phyloP scores from a whole-genome alignment of 139 green algal species.

The Chlorella sp. region DNA sequence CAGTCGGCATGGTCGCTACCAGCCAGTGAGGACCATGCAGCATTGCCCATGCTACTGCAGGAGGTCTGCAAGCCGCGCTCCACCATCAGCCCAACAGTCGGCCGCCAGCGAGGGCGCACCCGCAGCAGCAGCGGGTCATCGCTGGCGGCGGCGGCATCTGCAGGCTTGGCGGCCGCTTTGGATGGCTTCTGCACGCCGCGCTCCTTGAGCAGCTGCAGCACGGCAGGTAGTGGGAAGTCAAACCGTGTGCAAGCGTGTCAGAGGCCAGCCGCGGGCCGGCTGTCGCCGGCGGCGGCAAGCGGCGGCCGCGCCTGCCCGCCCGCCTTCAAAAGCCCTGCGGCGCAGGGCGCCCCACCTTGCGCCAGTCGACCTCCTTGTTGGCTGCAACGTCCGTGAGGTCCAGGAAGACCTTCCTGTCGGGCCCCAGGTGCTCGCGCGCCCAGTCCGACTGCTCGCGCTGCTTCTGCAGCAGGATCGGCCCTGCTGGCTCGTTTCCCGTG shows the following conservation, averaged over 20 bases:
- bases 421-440: conserved; percentile 18
- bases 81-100: not conserved
- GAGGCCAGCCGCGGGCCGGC: not conserved
- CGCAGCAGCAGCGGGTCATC: conserved; percentile 11
- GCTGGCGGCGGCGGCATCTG: not conserved
- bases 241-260: not conserved
- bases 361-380: conserved; percentile 21
- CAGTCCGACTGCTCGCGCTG: conserved; percentile 2
- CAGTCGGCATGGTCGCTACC: not conserved
- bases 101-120: not conserved
- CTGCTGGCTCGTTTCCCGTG: not conserved
- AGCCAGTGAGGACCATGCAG: not conserved
- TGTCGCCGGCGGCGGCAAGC: not conserved
- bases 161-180: not conserved
- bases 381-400: not conserved
- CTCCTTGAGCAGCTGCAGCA: conserved; percentile 15
- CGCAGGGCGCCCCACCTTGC: not conserved
- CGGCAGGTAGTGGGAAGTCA: not conserved
- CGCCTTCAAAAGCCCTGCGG: not conserved
- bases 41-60: not conserved
- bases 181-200: not conserved
- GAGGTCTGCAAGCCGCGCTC: not conserved
- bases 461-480: not conserved
- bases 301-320: not conserved
- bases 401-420: conserved; percentile 19